Evolutionary conservation across 352 stramenopile genomes (phyloP).

Genomic region (Pythium brachiatum): DNA sequence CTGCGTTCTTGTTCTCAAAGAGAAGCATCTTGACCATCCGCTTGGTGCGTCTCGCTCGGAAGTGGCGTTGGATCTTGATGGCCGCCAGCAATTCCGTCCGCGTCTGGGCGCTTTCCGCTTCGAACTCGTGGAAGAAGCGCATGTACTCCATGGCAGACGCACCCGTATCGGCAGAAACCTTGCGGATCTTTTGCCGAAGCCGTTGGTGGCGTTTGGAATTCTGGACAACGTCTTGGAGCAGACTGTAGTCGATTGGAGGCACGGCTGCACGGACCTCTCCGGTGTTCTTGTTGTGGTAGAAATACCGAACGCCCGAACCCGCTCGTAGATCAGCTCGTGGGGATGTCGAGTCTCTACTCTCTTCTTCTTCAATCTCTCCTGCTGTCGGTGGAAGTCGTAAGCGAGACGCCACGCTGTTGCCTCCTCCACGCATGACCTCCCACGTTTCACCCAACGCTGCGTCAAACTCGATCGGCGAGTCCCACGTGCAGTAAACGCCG

Average conservation of each 20-base stretch:
- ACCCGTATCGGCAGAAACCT: constrained; percentile 38
- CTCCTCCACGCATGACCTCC: constrained; percentile 47
- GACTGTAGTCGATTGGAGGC: constrained; percentile 50
- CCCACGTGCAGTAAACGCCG: constrained; percentile 43
- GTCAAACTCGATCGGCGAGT: constrained; percentile 67
- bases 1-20: constrained; percentile 51
- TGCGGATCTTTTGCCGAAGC: constrained; percentile 53
- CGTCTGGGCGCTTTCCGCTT: constrained; percentile 52
- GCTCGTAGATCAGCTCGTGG: neutral
- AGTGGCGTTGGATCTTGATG: constrained; percentile 62
- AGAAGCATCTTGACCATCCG: constrained; percentile 45
- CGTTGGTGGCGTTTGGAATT: constrained; percentile 63
- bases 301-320: constrained; percentile 35
- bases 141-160: constrained; percentile 72
- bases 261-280: constrained; percentile 42
- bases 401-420: constrained; percentile 15
- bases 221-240: constrained; percentile 74
- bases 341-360: neutral
- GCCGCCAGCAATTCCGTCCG: constrained; percentile 46
- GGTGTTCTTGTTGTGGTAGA: constrained; percentile 66
- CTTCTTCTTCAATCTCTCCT: neutral
- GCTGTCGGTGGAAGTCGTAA: constrained; percentile 4
- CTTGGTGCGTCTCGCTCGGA: constrained; percentile 42
- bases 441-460: constrained; percentile 56
- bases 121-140: constrained; percentile 65